Evolutionary conservation across 306 rosid species (phyloP), one percentile per base, ranked within the genome.

Genomic region (Quercus wislizeni): DNA sequence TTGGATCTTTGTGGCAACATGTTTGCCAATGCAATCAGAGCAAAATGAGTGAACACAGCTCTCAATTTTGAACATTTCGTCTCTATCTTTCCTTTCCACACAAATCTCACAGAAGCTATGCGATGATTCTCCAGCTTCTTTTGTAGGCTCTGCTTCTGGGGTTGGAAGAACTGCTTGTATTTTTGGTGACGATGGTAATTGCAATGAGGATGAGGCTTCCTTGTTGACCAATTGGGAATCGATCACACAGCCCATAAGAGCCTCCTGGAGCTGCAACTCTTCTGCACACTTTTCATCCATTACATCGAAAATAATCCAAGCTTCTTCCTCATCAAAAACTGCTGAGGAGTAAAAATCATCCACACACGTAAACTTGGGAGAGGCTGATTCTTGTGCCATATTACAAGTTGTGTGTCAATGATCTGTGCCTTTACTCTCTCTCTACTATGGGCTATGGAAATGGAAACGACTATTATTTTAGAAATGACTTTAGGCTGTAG

Each of bases 1-100:
- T 30, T 81, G 80, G 72, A 92, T 81, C 79, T 88, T 92, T 1
- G 84, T 35, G 4, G 87, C 89, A 7, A 91, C 86, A 54, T 92
- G 89, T 38, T 87, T 91, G 11, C 61, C 51, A 4, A 84, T 74
- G 69, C 96, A 92, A 0, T 86, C 87, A 7, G 69, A 41, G 57
- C 96, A 91, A 63, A 86, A 93, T 0, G 85, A 78, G 61, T 91
- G 97, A 33, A 35, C 25, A 17, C 97, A 91, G 4, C 28, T 14
- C 15, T 76, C 54, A 5, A 52, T 85, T 38, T 7, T 67, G 61
- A 89, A 81, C 89, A 89, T 89, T 18, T 91, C 31, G 0, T 74
- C 74, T 1, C 0, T 9, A 11, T 2, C 35, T 59, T 76, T 87
- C 1, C 46, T 67, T 25, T 87, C 93, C 1, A 59, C 78, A 30